phyloP scores from a whole-genome alignment of 129 eudicot genomes.

The Flaveria ramosissima region DNA sequence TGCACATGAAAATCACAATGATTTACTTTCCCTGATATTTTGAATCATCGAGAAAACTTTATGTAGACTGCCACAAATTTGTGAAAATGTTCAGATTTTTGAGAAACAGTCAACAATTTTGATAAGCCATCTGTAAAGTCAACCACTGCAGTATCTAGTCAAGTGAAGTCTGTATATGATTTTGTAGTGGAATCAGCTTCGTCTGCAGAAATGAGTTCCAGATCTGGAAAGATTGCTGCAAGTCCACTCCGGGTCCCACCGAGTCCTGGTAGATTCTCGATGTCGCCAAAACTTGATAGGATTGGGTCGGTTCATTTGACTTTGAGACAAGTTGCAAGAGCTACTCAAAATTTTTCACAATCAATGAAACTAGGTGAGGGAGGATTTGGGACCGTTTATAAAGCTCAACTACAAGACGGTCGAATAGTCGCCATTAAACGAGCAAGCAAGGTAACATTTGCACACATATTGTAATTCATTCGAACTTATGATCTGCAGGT shows the following conservation, averaged over 20 bases:
- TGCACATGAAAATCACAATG: not conserved
- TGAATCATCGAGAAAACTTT: not conserved
- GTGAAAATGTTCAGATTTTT: too few relatives aligned
- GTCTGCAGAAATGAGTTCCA: slow-evolving; percentile 63
- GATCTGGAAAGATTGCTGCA: slow-evolving; percentile 56
- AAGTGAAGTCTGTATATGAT: slow-evolving; percentile 9
- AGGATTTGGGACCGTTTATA: slow-evolving; percentile 88
- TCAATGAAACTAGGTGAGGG: slow-evolving; percentile 78
- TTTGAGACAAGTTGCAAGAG: slow-evolving; percentile 65
- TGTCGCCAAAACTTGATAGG: slow-evolving; percentile 74
- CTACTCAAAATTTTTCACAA: slow-evolving; percentile 83
- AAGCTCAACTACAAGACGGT: slow-evolving; percentile 77
- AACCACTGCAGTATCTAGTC: not conserved
- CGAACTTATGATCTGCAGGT: not conserved
- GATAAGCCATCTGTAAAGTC: not conserved
- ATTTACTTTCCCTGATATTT: not conserved
- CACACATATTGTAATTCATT: not conserved
- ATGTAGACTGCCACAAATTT: too few relatives aligned
- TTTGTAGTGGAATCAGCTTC: slow-evolving; percentile 59
- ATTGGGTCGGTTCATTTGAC: slow-evolving; percentile 79
- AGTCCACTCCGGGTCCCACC: slow-evolving; percentile 82
- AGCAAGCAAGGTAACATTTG: slow-evolving; percentile 75
- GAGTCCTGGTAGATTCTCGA: slow-evolving; percentile 81
- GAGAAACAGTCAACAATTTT: too few relatives aligned
- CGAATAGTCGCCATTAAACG: slow-evolving; percentile 80